Percentiles rank a stretch among this genome's conserved stretches.
phyloP scores from a whole-genome alignment of 148 eudicot species.

The Polygonum maritimum region DNA sequence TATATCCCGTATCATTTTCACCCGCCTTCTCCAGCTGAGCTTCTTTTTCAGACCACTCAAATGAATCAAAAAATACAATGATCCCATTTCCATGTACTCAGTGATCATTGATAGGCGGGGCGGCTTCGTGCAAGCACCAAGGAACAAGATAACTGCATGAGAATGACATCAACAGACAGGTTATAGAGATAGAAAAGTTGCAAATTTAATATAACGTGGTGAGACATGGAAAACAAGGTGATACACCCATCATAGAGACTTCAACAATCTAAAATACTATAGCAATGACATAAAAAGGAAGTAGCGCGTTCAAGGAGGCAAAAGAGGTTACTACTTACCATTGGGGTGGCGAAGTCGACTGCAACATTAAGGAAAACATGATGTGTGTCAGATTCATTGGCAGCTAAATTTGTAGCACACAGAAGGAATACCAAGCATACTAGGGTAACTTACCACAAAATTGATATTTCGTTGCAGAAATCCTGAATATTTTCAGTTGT shows the following conservation, averaged over 20 bases:
- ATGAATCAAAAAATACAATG: conserved; percentile 84
- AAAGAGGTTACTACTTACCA: conserved; percentile 76
- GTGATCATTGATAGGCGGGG: conserved; percentile 93
- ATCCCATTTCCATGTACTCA: conserved; percentile 99
- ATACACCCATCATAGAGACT: not conserved
- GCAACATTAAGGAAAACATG: conserved; percentile 14
- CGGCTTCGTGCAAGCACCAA: conserved; percentile 96
- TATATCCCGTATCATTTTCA: conserved; percentile 96
- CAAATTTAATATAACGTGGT: not conserved
- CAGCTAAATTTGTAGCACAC: not conserved
- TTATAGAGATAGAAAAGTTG: not conserved
- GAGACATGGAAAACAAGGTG: not conserved
- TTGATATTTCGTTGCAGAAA: conserved; percentile 94
- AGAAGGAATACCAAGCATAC: not conserved
- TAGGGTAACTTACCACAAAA: conserved; percentile 50
- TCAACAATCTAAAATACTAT: not conserved
- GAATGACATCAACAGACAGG: not conserved
- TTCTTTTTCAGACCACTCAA: conserved; percentile 91
- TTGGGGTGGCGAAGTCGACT: conserved; percentile 99
- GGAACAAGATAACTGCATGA: conserved; percentile 81
- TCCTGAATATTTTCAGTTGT: conserved; percentile 96
- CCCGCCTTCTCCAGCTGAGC: conserved; percentile 83
- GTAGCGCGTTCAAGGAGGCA: not conserved
- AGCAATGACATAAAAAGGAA: not conserved
- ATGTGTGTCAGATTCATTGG: not conserved